Evolutionary conservation across 306 rosid genomes (phyloP).

Genomic region (Potentilla sterilis): DNA sequence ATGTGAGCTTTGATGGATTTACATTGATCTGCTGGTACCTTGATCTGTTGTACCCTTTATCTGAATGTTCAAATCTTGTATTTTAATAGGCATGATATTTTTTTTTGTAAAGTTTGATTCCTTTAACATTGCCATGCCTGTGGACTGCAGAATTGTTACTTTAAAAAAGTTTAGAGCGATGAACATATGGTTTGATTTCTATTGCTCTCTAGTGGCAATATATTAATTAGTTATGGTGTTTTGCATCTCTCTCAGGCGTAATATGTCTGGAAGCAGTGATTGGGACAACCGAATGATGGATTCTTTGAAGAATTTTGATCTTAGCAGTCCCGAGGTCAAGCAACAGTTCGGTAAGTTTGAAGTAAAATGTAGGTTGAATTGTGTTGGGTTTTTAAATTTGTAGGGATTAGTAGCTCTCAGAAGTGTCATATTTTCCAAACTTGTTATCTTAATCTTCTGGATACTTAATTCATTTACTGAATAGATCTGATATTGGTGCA

Average conservation of each 20-base stretch:
- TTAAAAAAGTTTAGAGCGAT: neutral
- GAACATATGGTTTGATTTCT: neutral
- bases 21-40: neutral
- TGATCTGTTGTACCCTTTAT: neutral
- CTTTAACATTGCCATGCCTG: neutral
- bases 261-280: constrained; percentile 77
- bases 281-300: constrained; percentile 91
- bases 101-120: neutral
- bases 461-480: neutral
- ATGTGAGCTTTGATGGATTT: neutral
- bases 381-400: neutral
- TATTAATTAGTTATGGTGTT: neutral
- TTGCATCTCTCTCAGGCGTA: constrained; percentile 47
- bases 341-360: constrained; percentile 85
- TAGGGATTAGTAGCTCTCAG: neutral
- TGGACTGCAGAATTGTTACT: neutral
- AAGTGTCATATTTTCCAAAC: too few relatives aligned
- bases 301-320: constrained; percentile 90
- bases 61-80: neutral
- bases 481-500: neutral
- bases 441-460: neutral
- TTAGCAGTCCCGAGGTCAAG: constrained; percentile 90
- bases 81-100: neutral
- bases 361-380: neutral
- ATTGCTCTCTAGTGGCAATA: neutral